Evolutionary conservation across 352 stramenopile species (phyloP).

Genomic region (Globisporangium lucens): DNA sequence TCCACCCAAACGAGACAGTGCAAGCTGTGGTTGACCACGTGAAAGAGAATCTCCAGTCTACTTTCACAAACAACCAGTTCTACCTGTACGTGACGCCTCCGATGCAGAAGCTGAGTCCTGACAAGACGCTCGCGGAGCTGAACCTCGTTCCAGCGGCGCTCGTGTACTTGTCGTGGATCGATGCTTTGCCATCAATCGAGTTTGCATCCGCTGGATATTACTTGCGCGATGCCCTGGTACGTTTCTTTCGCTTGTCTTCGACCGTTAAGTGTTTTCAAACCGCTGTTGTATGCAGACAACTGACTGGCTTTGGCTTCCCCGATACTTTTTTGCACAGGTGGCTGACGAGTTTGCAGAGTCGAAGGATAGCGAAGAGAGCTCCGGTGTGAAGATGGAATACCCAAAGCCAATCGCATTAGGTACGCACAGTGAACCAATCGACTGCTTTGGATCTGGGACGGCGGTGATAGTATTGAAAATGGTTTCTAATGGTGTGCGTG

Average conservation of each 20-base stretch:
- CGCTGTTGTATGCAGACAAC: background rate
- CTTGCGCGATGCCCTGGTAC: conserved; percentile 57
- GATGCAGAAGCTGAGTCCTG: conserved; percentile 49
- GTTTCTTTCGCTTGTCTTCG: background rate
- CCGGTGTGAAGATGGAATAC: conserved; percentile 31
- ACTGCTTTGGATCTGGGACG: background rate
- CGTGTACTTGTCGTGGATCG: conserved; percentile 72
- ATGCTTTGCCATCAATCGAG: conserved; percentile 21
- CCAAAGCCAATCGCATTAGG: conserved; percentile 41
- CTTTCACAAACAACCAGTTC: conserved; percentile 33
- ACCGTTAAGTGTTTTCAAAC: background rate
- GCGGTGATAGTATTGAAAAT: background rate
- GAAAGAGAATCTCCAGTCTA: conserved; percentile 36
- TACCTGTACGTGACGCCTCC: conserved; percentile 82
- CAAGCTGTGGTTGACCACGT: conserved; percentile 71
- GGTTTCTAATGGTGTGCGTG: background rate
- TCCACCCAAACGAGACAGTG: conserved; percentile 80
- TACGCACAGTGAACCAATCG: background rate
- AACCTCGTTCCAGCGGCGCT: conserved; percentile 76
- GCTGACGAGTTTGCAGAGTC: conserved; percentile 32
- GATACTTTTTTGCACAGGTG: conserved; percentile 19
- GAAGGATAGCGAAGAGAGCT: conserved; percentile 29
- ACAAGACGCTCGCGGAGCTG: conserved; percentile 63
- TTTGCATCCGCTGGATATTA: conserved; percentile 40
- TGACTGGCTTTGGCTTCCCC: background rate